These are phyloP conservation scores for Xylaria curta DNA, from an alignment of 495 filamentous ascomycete genomes.

Conservation along the genomic window DNA sequence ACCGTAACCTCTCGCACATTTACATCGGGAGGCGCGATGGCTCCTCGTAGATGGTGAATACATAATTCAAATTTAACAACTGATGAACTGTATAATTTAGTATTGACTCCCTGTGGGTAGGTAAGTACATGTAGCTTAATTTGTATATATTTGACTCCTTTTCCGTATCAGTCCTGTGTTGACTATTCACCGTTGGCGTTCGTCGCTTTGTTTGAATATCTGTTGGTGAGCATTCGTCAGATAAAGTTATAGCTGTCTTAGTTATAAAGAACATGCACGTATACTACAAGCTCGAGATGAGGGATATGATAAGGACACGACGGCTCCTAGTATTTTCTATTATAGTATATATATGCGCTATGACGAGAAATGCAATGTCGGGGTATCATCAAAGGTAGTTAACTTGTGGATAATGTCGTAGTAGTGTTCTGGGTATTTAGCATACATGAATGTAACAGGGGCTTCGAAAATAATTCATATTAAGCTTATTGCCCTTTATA, in stretches of 20 bases:
- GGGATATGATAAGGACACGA: too few species aligned
- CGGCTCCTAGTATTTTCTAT: too few species aligned
- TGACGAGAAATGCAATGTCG: not conserved
- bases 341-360: not conserved
- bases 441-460: too few species aligned
- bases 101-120: not conserved
- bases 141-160: not conserved
- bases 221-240: not conserved
- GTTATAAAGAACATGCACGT: not conserved
- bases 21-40: conserved; percentile 34
- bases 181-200: not conserved
- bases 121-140: not conserved
- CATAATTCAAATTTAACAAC: conserved; percentile 4
- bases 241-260: not conserved
- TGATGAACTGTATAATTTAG: not conserved
- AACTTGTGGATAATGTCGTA: not conserved
- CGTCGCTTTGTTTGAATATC: not conserved
- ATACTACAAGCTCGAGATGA: not conserved
- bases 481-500: too few species aligned
- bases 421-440: not conserved
- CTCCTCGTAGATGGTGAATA: conserved; percentile 37
- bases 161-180: not conserved
- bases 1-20: conserved; percentile 39
- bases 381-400: not conserved
- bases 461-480: too few species aligned